Base-by-base conservation (phyloP, 2,329 filamentous ascomycete species). In the Colletotrichum karsti region DNA sequence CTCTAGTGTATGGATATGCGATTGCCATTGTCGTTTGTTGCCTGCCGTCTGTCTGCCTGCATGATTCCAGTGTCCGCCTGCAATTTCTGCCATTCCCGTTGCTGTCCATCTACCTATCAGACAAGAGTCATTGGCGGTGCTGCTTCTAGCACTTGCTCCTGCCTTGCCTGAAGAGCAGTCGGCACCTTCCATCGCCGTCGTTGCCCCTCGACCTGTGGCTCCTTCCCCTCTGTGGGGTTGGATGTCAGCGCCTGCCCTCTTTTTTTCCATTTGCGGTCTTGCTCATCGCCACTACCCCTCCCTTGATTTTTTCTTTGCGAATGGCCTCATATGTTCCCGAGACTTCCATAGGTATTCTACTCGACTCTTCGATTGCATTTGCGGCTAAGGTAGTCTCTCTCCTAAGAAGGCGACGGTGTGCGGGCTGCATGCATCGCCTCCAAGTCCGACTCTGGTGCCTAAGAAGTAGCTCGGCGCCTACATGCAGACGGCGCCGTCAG, bases 291-390 rank as follows among this genome's bases (percentile, higher is more conserved):
- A 13, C 24, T 60, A 13, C 57, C 51, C 53, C 50, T 46, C 50
- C 26, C 46, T 35, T 10, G 42, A 35, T 18, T 30, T 30, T 33
- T 48, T 22, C 6, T 18, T 24, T 35, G 35, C 42, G 44, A 56
- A 62, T 18, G 7, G 20, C 42, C 50, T 69, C 50, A 62, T 15
- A 2, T 8, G 9, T 53, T 53, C 50, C 8, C 28, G 56, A 26
- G 13, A 26, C 18, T 67, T 63, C 64, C 20, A 64, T 33, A 12
- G n/a, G n/a, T n/a, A n/a, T 12, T 20, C 4, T 67, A 30, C 65
- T 59, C 22, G 60, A 44, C 12, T 33, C 48, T 55, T 69, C 54
- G 28, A n/a, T 15, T 26, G 24, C 13, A n/a, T 18, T 51, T 15
- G 37, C 33, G 54, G 5, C 10, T 54, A 10, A 24, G 33, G 46